These are phyloP conservation scores for Stephanocyclus meneghinianus DNA, from an alignment of 352 stramenopile genomes.

Conservation along the genomic window DNA sequence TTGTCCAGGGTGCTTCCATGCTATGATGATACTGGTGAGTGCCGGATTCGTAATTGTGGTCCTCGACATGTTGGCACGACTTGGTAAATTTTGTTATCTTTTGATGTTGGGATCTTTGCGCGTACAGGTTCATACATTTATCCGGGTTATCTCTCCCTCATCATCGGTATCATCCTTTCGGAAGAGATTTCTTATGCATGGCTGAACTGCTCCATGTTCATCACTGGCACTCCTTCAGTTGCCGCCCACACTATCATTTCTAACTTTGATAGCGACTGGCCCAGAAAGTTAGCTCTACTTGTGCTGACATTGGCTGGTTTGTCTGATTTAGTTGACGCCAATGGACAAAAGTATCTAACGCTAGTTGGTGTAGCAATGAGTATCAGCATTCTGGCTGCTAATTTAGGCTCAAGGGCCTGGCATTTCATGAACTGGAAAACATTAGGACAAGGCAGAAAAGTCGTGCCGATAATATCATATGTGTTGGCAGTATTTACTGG, in stretches of 20 bases:
- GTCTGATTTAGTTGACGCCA: conserved; percentile 16
- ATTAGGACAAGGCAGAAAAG: conserved; percentile 23
- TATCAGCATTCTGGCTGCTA: conserved; percentile 52
- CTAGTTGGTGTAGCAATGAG: conserved; percentile 43
- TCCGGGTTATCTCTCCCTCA: conserved; percentile 48
- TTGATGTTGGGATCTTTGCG: not conserved
- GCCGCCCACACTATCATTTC: conserved; percentile 53
- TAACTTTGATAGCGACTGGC: conserved; percentile 52
- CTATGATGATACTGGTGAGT: conserved; percentile 24
- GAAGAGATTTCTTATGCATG: conserved; percentile 65
- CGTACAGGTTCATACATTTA: conserved; percentile 21
- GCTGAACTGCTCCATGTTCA: conserved; percentile 62
- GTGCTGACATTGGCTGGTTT: conserved; percentile 47
- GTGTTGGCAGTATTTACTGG: conserved; percentile 48
- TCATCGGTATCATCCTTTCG: conserved; percentile 62
- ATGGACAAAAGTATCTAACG: conserved; percentile 39
- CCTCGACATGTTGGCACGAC: not conserved
- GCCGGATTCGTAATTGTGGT: not conserved
- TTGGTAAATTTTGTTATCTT: not conserved
- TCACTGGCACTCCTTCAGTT: conserved; percentile 57
- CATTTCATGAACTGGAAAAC: conserved; percentile 63
- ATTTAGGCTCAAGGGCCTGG: conserved; percentile 69
- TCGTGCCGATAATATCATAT: conserved; percentile 49
- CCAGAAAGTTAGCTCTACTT: conserved; percentile 56
- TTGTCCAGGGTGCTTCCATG: conserved; percentile 56